phyloP scores from a whole-genome alignment of 2,329 filamentous ascomycete genomes.

The Aspergillus hiratsukae region DNA sequence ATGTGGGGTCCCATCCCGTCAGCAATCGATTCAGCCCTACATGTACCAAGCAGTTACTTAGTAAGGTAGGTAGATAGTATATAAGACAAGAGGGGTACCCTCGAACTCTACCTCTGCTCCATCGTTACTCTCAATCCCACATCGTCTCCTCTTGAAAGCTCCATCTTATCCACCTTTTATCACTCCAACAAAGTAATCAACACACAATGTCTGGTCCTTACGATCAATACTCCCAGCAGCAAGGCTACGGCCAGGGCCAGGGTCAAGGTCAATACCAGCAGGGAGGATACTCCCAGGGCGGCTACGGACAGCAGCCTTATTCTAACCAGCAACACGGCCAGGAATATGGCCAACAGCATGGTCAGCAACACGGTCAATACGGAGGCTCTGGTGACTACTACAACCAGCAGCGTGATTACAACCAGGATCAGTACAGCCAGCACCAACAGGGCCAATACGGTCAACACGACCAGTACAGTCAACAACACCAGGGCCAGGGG shows the following conservation, averaged over 20 bases:
- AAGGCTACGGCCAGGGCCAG: conserved; percentile 18
- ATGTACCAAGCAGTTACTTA: background rate
- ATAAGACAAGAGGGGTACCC: conserved; percentile 8
- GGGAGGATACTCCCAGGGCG: conserved; percentile 16
- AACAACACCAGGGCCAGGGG: conserved; percentile 6
- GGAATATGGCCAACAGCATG: conserved; percentile 12
- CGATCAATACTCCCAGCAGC: conserved; percentile 25
- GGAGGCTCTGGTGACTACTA: conserved; percentile 12
- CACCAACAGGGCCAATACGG: conserved; percentile 17
- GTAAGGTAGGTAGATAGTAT: conserved; percentile 1
- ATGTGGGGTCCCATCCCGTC: background rate
- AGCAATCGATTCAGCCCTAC: background rate
- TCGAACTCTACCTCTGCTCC: background rate
- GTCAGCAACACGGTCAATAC: conserved; percentile 16
- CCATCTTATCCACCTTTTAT: background rate
- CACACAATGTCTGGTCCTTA: conserved; percentile 24
- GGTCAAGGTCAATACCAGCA: conserved; percentile 21
- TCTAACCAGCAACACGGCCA: conserved; percentile 20
- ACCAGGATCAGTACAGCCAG: conserved; percentile 17
- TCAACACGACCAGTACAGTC: conserved; percentile 17
- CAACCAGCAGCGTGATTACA: conserved; percentile 15
- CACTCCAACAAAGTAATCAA: background rate
- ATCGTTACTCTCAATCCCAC: conserved; percentile 1
- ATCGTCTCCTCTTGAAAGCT: conserved; percentile 2
- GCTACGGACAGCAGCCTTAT: conserved; percentile 26